These are phyloP conservation scores for Amaranthus palmeri DNA, from an alignment of 148 eudicot genomes.

Conservation along the genomic window DNA sequence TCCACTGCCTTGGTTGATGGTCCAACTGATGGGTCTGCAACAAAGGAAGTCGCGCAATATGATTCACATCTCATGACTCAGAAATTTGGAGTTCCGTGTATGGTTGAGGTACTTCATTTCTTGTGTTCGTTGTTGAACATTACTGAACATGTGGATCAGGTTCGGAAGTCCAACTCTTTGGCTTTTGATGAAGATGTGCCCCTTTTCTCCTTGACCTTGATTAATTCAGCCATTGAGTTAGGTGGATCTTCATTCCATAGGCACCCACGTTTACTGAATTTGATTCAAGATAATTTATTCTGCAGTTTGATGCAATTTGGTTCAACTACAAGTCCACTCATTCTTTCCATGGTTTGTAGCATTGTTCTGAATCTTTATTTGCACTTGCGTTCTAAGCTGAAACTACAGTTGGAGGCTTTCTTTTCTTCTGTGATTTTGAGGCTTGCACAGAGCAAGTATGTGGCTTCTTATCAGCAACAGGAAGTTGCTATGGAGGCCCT, in stretches of 20 bases:
- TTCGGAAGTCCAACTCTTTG: slow-evolving; percentile 57
- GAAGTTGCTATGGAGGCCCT: slow-evolving; percentile 98
- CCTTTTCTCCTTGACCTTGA: slow-evolving; percentile 76
- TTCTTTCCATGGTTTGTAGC: slow-evolving; percentile 90
- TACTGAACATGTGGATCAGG: slow-evolving; percentile 55
- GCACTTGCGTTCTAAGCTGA: slow-evolving; percentile 63
- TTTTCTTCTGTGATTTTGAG: slow-evolving; percentile 74
- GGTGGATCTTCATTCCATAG: slow-evolving; percentile 65
- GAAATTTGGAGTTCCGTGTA: slow-evolving; percentile 83
- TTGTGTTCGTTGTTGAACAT: slow-evolving; percentile 73
- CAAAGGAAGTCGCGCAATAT: slow-evolving; percentile 30
- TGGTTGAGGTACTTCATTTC: slow-evolving; percentile 87
- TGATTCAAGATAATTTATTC: slow-evolving; percentile 82
- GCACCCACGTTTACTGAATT: slow-evolving; percentile 60
- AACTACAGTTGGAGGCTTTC: slow-evolving; percentile 87
- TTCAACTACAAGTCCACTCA: slow-evolving; percentile 75
- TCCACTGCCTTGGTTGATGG: slow-evolving; percentile 11
- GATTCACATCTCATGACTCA: slow-evolving; percentile 48
- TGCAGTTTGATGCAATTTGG: slow-evolving; percentile 85
- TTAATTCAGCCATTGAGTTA: slow-evolving; percentile 83
- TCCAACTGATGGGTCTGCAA: slow-evolving; percentile 15
- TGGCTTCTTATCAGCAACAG: slow-evolving; percentile 87
- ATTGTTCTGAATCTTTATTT: slow-evolving; percentile 79
- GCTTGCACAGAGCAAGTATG: slow-evolving; percentile 75
- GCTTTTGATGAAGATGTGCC: slow-evolving; percentile 94